These are phyloP conservation scores for Microcos paniculata DNA, from an alignment of 345 rosid genomes.

Conservation along the genomic window DNA sequence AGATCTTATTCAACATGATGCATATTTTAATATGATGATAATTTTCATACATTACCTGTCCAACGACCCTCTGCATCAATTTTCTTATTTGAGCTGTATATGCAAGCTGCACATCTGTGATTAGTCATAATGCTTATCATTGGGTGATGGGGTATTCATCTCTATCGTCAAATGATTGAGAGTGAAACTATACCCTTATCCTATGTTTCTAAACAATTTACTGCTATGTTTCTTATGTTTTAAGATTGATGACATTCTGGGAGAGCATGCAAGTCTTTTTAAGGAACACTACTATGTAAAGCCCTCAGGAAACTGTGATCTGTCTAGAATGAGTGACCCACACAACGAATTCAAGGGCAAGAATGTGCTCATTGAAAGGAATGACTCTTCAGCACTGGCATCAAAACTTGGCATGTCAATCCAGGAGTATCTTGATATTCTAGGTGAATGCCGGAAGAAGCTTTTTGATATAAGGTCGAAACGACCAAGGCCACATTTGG, in stretches of 20 bases:
- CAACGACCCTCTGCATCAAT: not conserved
- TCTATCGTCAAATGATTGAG: not conserved
- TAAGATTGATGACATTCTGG: conserved; percentile 76
- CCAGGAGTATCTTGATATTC: conserved; percentile 60
- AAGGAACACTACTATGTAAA: conserved; percentile 80
- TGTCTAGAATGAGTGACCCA: conserved; percentile 85
- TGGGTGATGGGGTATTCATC: not conserved
- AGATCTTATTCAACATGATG: not conserved
- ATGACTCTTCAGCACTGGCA: conserved; percentile 60
- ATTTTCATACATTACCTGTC: not conserved
- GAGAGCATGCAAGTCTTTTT: conserved; percentile 69
- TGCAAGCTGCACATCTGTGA: not conserved
- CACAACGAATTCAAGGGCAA: conserved; percentile 75
- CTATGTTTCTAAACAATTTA: not conserved
- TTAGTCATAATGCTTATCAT: not conserved
- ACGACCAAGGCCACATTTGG: conserved; percentile 88
- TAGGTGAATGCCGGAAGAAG: conserved; percentile 74
- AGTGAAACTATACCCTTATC: not conserved
- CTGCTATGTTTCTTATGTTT: conserved; percentile 16
- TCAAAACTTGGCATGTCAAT: conserved; percentile 55
- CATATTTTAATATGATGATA: not conserved
- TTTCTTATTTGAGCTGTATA: not conserved
- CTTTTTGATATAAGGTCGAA: conserved; percentile 65
- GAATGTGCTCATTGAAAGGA: conserved; percentile 81
- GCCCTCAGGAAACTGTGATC: conserved; percentile 82